A percentile compares a stretch with the other conserved stretches of the same genome.
phyloP scores from a whole-genome alignment of 2,329 filamentous ascomycete species.

The Metarhizium rileyi region DNA sequence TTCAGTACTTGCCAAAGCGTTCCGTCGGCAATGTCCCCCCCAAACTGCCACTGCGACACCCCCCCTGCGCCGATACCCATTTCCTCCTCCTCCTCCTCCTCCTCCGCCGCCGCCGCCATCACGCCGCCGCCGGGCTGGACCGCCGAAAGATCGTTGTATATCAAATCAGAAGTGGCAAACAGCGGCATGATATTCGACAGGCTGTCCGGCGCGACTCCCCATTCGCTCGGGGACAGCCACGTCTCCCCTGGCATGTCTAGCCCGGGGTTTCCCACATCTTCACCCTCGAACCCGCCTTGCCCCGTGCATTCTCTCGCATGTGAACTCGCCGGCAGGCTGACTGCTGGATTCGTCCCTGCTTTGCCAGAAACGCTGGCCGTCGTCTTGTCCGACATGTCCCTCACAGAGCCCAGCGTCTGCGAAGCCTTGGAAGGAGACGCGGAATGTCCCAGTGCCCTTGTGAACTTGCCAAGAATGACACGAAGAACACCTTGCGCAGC shows the following conservation, averaged over 20 bases:
- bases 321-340: not conserved
- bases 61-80: not conserved
- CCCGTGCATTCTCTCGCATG: not conserved
- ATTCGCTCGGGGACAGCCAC: conserved; percentile 16
- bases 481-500: conserved; percentile 45
- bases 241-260: not conserved
- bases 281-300: not conserved
- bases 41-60: conserved; percentile 37
- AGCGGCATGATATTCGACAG: conserved; percentile 43
- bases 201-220: conserved; percentile 34
- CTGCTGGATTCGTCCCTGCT: not conserved
- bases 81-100: no score
- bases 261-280: not conserved
- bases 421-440: conserved; percentile 10
- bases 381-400: not conserved
- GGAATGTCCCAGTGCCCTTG: conserved; percentile 33
- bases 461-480: conserved; percentile 44
- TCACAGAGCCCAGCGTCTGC: conserved; percentile 8
- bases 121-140: conserved; percentile 20
- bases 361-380: not conserved
- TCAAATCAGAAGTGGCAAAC: conserved; percentile 46
- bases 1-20: conserved; percentile 49
- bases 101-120: conserved; percentile 1
- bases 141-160: conserved; percentile 46
- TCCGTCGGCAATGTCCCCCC: conserved; percentile 43